These are phyloP conservation scores for Pseudogymnoascus sp. DNA, from an alignment of 2,329 filamentous ascomycete genomes.

Conservation along the genomic window DNA sequence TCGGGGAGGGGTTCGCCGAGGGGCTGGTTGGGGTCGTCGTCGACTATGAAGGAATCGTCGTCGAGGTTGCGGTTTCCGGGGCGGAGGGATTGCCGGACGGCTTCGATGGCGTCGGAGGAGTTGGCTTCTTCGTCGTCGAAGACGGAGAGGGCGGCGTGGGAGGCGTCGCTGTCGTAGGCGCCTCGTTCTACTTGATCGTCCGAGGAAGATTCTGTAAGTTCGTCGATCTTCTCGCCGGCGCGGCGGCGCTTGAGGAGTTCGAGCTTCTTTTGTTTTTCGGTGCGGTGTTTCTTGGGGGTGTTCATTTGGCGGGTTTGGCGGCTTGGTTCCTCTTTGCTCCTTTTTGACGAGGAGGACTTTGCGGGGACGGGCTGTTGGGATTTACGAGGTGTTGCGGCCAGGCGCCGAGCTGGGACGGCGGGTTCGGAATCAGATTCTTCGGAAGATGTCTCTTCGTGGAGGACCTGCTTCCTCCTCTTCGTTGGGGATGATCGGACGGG, in stretches of 20 bases:
- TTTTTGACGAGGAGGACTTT: neutral
- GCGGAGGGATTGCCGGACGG: conserved; percentile 11
- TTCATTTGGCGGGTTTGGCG: neutral
- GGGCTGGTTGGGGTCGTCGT: conserved; percentile 38
- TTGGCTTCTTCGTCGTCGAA: conserved; percentile 47
- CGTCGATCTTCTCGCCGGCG: conserved; percentile 33
- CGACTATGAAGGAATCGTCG: conserved; percentile 53
- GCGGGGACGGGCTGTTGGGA: neutral
- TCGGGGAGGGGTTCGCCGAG: conserved; percentile 41
- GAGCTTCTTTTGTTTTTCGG: conserved; percentile 34
- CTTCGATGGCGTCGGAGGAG: conserved; percentile 31
- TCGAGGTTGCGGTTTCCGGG: conserved; percentile 19
- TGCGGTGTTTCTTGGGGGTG: conserved; percentile 25
- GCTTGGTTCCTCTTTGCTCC: neutral
- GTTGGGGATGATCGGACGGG: neutral
- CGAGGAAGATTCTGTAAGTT: conserved; percentile 29
- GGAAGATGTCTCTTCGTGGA: neutral
- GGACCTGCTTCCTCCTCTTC: neutral
- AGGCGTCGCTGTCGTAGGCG: conserved; percentile 18
- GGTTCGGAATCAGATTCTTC: neutral
- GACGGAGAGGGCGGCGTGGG: conserved; percentile 38
- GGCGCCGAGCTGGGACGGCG: neutral
- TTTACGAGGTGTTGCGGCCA: neutral
- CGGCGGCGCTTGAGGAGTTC: conserved; percentile 34
- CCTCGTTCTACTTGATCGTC: conserved; percentile 16